Evolutionary conservation across 257 asterid species (phyloP), one percentile per base, ranked within the genome.

Genomic region (Phtheirospermum japonicum): DNA sequence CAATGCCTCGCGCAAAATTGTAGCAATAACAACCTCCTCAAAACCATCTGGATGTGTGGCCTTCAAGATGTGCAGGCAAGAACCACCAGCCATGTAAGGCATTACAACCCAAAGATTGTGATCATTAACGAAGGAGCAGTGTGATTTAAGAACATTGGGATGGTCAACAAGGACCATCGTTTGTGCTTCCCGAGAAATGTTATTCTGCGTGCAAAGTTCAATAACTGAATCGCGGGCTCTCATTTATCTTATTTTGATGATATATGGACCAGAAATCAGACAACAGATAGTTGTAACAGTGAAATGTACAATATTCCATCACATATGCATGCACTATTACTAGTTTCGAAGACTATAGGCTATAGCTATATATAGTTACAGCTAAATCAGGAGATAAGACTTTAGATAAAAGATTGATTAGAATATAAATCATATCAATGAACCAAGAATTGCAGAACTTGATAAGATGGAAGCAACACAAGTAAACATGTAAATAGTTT

Each of bases 81-180:
- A 93, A 63, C 99, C 99, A 37, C 99, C 96, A 45, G 92, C 79
- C 97, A 89, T 89, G 75, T 75, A 93, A 69, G 97, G 99, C 99
- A 93, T 93, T 62, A 93, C 88, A 20, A 93, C 94, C 99, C 97
- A 93, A 66, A 93, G 72, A 69, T 78, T 89, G 74, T 93, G 96
- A 71, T 82, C 97, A 56, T 79, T 80, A 55, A 93, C 97, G 58
- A 93, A 93, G 32, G 99, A 93, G 72, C 99, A 93, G 69, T 87
- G 92, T 14, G 99, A 87, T 73, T 90, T 93, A 43, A 93, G 85
- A 77, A 93, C 96, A 73, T 85, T 89, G 57, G 95, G 90, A 71
- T 93, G 99, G 70, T 93, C 97, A 68, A 93, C 87, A 69, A 87
- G 84, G 73, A 87, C 82, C 99, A 89, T 93, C 4, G 94, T 93